These are phyloP conservation scores for Eutreptiella sp. DNA, from an alignment of 208 protist genomes.

Conservation along the genomic window DNA sequence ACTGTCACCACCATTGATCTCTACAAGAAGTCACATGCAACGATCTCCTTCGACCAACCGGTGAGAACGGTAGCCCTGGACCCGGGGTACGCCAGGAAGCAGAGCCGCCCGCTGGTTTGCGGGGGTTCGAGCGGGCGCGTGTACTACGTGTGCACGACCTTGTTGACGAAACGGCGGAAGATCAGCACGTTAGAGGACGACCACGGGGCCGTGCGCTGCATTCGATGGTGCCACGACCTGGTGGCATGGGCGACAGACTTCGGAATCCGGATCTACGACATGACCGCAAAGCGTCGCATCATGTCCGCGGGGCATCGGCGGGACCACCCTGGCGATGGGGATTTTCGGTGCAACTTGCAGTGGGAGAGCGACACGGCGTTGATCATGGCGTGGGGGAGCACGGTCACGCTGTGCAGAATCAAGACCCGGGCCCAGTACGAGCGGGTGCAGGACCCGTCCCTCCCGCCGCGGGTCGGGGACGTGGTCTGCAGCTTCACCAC, in stretches of 20 bases:
- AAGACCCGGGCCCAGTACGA: neutral
- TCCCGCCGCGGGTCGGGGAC: neutral
- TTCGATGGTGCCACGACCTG: neutral
- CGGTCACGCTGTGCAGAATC: neutral
- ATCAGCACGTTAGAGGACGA: neutral
- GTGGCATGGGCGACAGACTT: neutral
- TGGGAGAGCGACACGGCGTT: constrained; percentile 2
- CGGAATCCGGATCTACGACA: neutral
- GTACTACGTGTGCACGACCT: neutral
- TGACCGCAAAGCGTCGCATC: neutral
- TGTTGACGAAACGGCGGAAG: constrained; percentile 1
- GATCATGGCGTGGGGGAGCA: constrained; percentile 3
- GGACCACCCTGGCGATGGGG: neutral
- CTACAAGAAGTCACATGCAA: constrained; percentile 1
- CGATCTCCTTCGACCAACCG: constrained; percentile 1
- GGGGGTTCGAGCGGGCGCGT: neutral
- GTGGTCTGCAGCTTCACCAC: neutral
- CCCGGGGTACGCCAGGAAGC: neutral
- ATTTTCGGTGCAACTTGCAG: constrained; percentile 1
- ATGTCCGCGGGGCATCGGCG: neutral
- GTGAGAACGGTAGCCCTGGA: neutral
- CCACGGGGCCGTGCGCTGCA: neutral
- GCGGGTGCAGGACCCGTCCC: constrained; percentile 3
- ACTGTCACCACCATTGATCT: neutral
- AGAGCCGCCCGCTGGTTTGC: neutral